These are phyloP conservation scores for Stygiomarasmius scandens DNA, from an alignment of 1,284 basidiomycete species.

Conservation along the genomic window DNA sequence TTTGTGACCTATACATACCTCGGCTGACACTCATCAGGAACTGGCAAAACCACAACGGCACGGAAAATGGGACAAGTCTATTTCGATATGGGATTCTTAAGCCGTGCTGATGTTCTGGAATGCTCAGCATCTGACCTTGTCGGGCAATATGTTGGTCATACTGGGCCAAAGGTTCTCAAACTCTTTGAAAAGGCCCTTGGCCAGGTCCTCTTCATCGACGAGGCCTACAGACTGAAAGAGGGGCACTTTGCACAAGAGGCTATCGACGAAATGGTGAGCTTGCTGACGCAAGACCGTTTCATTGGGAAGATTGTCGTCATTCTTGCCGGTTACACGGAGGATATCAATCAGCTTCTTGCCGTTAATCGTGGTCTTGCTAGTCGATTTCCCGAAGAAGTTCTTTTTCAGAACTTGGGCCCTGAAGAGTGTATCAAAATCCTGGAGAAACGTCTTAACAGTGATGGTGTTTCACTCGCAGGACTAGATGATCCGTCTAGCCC, in stretches of 20 bases:
- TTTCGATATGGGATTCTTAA: constrained; percentile 66
- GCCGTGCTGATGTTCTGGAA: constrained; percentile 55
- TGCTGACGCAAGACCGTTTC: constrained; percentile 60
- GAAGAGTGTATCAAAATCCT: constrained; percentile 54
- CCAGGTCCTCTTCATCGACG: constrained; percentile 67
- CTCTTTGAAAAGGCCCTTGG: constrained; percentile 64
- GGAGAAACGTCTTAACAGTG: constrained; percentile 45
- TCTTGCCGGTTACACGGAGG: constrained; percentile 66
- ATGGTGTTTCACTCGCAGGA: constrained; percentile 37
- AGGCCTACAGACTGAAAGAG: constrained; percentile 60
- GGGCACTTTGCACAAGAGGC: constrained; percentile 69
- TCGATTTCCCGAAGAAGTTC: constrained; percentile 64
- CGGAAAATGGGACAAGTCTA: constrained; percentile 62
- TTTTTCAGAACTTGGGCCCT: constrained; percentile 55
- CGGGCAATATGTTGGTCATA: constrained; percentile 68
- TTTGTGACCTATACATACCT: too few species aligned
- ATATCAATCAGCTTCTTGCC: constrained; percentile 60
- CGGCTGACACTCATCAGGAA: constrained; percentile 35
- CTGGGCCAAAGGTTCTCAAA: constrained; percentile 62
- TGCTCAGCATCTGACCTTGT: constrained; percentile 70
- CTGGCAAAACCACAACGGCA: constrained; percentile 52
- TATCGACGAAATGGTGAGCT: constrained; percentile 64
- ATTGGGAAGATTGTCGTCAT: constrained; percentile 63
- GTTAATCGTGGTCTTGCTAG: constrained; percentile 67
- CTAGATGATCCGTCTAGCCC: constrained; percentile 37